Evolutionary conservation across 1,284 basidiomycete genomes (phyloP).

Genomic region (Sporisorium iseilematis-ciliati): DNA sequence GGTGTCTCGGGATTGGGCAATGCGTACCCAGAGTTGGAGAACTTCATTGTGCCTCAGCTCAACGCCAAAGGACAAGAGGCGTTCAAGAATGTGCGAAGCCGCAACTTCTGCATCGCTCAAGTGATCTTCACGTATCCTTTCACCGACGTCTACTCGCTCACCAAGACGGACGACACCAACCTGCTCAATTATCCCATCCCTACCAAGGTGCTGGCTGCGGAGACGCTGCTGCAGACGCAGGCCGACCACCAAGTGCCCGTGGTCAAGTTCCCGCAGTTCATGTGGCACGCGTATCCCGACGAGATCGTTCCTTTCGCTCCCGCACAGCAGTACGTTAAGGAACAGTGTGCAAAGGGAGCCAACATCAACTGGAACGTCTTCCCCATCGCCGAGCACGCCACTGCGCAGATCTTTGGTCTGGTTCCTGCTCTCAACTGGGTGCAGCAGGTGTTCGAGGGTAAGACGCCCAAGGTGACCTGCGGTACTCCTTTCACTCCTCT

Average conservation of each 20-base stretch:
- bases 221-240: slow-evolving; percentile 46
- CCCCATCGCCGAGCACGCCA: slow-evolving; percentile 49
- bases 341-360: slow-evolving; percentile 63
- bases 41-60: slow-evolving; percentile 20
- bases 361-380: slow-evolving; percentile 52
- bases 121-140: slow-evolving; percentile 37
- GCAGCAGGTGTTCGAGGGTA: slow-evolving; percentile 39
- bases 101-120: slow-evolving; percentile 35
- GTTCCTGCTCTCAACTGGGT: slow-evolving; percentile 43
- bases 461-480: slow-evolving; percentile 35
- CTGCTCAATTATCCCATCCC: slow-evolving; percentile 35
- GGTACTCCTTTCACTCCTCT: slow-evolving; percentile 21
- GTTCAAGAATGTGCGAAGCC: slow-evolving; percentile 24
- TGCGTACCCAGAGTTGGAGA: slow-evolving; percentile 46
- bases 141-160: slow-evolving; percentile 33
- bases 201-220: slow-evolving; percentile 22
- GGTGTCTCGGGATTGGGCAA: slow-evolving; percentile 50
- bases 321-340: slow-evolving; percentile 49
- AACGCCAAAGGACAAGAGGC: slow-evolving; percentile 29
- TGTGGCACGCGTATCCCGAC: slow-evolving; percentile 61
- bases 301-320: slow-evolving; percentile 61
- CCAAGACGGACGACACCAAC: slow-evolving; percentile 40
- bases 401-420: slow-evolving; percentile 41
- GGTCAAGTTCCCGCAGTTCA: slow-evolving; percentile 56
- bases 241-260: slow-evolving; percentile 38